Conservation (phyloP, 192 early-diverging fungal species). For the Entomortierella beljakovae region DNA sequence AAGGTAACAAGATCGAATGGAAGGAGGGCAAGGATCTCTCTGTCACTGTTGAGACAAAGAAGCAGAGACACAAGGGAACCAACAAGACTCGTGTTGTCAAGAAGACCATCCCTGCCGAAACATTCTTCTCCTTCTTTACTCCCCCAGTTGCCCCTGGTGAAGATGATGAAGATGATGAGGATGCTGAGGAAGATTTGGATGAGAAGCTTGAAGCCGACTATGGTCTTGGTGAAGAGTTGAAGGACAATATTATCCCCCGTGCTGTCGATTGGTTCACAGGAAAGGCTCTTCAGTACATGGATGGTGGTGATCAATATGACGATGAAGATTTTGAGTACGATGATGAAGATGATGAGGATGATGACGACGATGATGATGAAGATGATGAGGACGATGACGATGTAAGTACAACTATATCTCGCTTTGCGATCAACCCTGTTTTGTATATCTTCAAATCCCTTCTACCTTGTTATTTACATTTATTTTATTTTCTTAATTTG, state of each 20-base stretch:
- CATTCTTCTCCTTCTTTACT: slow-evolving; percentile 98
- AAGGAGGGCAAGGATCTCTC: slow-evolving; percentile 97
- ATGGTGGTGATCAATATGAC: slow-evolving; percentile 35
- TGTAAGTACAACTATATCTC: slow-evolving; percentile 8
- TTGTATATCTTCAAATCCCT: too few species aligned
- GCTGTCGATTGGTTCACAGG: slow-evolving; percentile 99
- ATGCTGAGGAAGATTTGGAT: slow-evolving; percentile 84
- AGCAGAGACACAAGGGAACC: slow-evolving; percentile 98
- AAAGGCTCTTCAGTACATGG: slow-evolving; percentile 90
- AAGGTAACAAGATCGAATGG: slow-evolving; percentile 94
- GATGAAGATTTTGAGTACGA: slow-evolving; percentile 49
- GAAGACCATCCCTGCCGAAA: slow-evolving; percentile 94
- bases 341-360: slow-evolving; percentile 53
- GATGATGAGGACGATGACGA: slow-evolving; percentile 52
- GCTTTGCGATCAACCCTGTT: too few species aligned
- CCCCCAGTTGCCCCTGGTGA: slow-evolving; percentile 85
- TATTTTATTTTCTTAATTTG: slow-evolving; percentile 16
- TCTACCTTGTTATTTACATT: too few species aligned
- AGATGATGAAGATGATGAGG: slow-evolving; percentile 72
- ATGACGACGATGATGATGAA: slow-evolving; percentile 59
- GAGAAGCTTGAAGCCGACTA: slow-evolving; percentile 94
- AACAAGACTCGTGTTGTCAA: slow-evolving; percentile 99
- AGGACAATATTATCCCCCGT: slow-evolving; percentile 96
- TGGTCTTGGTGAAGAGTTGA: slow-evolving; percentile 97
- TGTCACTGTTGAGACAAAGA: slow-evolving; percentile 95